phyloP scores from a whole-genome alignment of 495 filamentous ascomycete genomes.

The Stereocaulon alpinum region DNA sequence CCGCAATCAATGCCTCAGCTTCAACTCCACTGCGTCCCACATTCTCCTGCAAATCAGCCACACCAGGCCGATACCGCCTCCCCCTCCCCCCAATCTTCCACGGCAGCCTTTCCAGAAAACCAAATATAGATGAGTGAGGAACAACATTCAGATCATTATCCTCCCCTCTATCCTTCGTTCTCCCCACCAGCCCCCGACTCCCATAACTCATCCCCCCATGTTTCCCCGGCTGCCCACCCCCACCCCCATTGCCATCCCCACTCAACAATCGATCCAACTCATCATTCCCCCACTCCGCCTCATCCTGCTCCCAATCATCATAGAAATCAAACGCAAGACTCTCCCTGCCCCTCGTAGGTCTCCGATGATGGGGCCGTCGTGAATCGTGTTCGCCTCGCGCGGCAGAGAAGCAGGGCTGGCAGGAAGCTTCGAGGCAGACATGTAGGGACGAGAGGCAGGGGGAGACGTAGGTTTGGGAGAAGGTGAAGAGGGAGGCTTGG shows the following conservation, averaged over 20 bases:
- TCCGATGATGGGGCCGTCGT: conserved; percentile 48
- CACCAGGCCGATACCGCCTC: conserved; percentile 78
- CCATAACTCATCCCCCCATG: conserved; percentile 87
- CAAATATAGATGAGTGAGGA: conserved; percentile 73
- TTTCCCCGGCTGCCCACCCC: conserved; percentile 55
- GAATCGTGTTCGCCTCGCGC: conserved; percentile 13
- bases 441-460: conserved; percentile 65
- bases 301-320: conserved; percentile 89
- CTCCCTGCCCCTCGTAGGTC: conserved; percentile 56
- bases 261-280: conserved; percentile 83
- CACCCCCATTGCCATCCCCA: conserved; percentile 65
- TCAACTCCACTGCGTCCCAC: conserved; percentile 50
- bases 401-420: conserved; percentile 55
- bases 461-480: conserved; percentile 72
- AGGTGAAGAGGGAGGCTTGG: conserved; percentile 77
- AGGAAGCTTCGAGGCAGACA: conserved; percentile 57
- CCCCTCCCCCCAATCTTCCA: conserved; percentile 74
- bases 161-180: conserved; percentile 54
- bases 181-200: conserved; percentile 43
- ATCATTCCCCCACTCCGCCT: conserved; percentile 64
- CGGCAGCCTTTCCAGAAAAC: conserved; percentile 74
- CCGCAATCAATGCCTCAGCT: conserved; percentile 60
- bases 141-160: conserved; percentile 79
- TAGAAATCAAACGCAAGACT: conserved; percentile 95
- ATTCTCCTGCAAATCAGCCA: conserved; percentile 84